Conservation (phyloP, 495 filamentous ascomycete species). For the Penicillium crystallinum region DNA sequence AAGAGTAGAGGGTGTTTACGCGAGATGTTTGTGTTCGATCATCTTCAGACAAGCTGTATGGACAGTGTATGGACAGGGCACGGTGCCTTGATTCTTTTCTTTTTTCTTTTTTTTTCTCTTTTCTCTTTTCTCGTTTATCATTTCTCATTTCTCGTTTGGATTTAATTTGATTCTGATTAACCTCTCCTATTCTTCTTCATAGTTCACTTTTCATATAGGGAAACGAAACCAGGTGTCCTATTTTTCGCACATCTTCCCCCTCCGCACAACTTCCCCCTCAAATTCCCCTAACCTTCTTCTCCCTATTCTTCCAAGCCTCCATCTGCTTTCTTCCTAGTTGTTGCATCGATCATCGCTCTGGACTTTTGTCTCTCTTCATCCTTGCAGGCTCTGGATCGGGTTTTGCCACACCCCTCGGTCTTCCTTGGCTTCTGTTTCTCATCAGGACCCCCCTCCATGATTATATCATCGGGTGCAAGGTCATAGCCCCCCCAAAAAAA, state of each 20-base stretch:
- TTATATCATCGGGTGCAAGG: constrained; percentile 14
- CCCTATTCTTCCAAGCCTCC: neutral
- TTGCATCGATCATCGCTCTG: neutral
- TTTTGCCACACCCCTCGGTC: neutral
- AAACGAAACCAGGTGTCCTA: neutral
- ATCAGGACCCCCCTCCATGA: constrained; percentile 10
- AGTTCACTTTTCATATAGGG: neutral
- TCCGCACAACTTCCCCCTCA: neutral
- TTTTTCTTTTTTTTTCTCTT: constrained; percentile 1
- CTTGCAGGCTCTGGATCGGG: neutral
- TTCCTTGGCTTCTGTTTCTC: neutral
- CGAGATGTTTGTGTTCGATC: constrained; percentile 9
- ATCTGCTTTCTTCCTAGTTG: neutral
- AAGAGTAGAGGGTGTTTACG: neutral
- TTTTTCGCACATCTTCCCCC: neutral
- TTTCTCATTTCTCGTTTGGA: constrained; percentile 13
- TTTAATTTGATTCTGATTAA: constrained; percentile 5
- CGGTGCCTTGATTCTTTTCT: constrained; percentile 1
- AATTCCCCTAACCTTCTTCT: neutral
- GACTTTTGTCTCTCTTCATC: neutral
- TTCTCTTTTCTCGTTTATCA: neutral
- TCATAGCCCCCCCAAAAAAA: neutral
- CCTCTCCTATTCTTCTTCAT: neutral
- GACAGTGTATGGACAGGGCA: neutral
- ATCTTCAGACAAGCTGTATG: constrained; percentile 12